Conservation (phyloP, 1,284 basidiomycete species). For the Polyporus tsugae region DNA sequence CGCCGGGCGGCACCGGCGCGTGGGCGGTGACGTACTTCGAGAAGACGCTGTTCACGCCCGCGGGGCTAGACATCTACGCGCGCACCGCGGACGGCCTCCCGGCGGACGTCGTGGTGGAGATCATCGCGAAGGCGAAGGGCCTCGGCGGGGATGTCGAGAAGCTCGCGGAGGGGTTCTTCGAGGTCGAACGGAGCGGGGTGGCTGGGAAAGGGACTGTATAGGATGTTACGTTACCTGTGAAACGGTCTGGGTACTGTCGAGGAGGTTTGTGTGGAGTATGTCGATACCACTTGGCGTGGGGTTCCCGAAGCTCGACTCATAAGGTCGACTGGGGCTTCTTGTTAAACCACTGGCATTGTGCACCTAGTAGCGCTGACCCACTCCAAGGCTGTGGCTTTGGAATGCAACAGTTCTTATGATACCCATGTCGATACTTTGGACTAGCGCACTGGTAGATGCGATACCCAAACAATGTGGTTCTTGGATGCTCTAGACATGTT, state of each 20-base stretch:
- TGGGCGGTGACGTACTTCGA: conserved; percentile 62
- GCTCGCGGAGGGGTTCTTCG: conserved; percentile 34
- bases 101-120: conserved; percentile 34
- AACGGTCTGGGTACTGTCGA: background rate
- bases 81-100: conserved; percentile 40
- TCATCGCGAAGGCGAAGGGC: conserved; percentile 26
- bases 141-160: conserved; percentile 32
- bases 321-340: background rate
- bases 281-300: background rate
- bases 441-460: background rate
- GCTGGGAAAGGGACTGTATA: conserved; percentile 5
- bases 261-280: background rate
- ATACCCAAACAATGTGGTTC: background rate
- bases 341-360: background rate
- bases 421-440: background rate
- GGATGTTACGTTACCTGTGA: background rate
- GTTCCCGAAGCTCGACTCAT: background rate
- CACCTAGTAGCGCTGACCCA: background rate
- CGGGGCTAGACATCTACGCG: conserved; percentile 57
- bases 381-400: background rate
- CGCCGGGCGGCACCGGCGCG: conserved; percentile 30
- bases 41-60: conserved; percentile 59
- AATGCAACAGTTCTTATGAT: background rate
- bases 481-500: background rate
- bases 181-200: conserved; percentile 31